Evolutionary conservation across 2,329 filamentous ascomycete genomes (phyloP).

Genomic region (Aureobasidium uvarum): DNA sequence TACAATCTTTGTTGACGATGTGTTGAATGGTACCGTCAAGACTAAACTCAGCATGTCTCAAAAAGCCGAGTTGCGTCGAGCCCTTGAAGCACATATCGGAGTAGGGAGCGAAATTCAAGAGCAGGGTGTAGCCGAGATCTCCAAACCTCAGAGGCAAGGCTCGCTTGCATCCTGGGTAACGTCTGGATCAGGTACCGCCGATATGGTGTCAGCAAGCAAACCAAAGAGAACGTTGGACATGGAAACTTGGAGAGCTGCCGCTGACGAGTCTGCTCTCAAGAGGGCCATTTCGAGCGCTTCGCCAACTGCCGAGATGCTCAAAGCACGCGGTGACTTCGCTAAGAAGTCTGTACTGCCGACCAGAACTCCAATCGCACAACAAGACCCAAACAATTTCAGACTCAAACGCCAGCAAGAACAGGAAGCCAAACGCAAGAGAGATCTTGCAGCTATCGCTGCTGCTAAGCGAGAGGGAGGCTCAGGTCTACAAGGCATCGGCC

Average conservation of each 20-base stretch:
- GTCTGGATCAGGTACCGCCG: constrained; percentile 34
- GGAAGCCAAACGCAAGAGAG: constrained; percentile 70
- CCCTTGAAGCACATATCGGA: constrained; percentile 56
- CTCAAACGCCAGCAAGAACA: constrained; percentile 72
- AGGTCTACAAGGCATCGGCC: constrained; percentile 67
- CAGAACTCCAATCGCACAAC: constrained; percentile 38
- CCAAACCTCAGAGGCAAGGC: constrained; percentile 42
- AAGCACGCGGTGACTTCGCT: constrained; percentile 29
- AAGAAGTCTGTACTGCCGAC: constrained; percentile 37
- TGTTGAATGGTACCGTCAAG: constrained; percentile 62
- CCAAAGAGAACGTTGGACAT: constrained; percentile 38
- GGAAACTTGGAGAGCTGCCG: constrained; percentile 36
- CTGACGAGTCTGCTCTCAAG: constrained; percentile 35
- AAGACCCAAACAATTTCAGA: constrained; percentile 59
- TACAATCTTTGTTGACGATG: constrained; percentile 62
- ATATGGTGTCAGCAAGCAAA: constrained; percentile 25
- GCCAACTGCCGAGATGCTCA: constrained; percentile 31
- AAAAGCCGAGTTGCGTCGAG: constrained; percentile 72
- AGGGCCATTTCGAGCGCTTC: constrained; percentile 38
- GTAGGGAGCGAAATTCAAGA: constrained; percentile 33
- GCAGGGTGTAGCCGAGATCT: constrained; percentile 28
- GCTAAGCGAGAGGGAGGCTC: constrained; percentile 73
- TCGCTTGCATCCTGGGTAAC: constrained; percentile 44
- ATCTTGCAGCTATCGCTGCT: constrained; percentile 68
- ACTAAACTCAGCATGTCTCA: constrained; percentile 81